Evolutionary conservation across 176 grass and related monocot species (phyloP), one percentile per base, ranked within the genome.

Genomic region (Eleusine coracana): DNA sequence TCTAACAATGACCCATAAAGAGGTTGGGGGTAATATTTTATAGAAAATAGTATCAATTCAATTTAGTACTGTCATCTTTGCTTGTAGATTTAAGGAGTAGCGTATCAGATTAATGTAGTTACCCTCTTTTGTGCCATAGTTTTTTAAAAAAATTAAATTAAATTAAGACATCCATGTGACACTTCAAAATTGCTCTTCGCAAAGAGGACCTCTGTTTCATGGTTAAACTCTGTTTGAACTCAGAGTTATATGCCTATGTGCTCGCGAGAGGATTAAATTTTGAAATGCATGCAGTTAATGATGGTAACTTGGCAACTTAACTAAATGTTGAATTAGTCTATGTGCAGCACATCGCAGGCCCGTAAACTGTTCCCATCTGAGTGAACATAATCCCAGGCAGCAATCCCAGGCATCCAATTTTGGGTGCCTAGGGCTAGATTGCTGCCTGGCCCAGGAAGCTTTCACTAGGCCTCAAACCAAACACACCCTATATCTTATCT

Each of bases 21-120:
- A 65, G 81, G 60, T 6, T 37, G 11, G 4, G 18, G 68, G 12
- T 52, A 34, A 40, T 51, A 75, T 78, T 77, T 82, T 65, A 28
- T 64, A n/a, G 7, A 75, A 63, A 73, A 40, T 25, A 21, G 12
- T 74, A 16, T 67, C 10, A 54, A 38, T 66, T 29, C 44, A 73
- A 49, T 21, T 13, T 20, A 72, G 45, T 77, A 54, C 40, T 29
- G 45, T 42, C 68, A n/a, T 89, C n/a, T 50, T 59, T 67, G 34
- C 62, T 82, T 52, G 3, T 41, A 59, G 63, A 51, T 74, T 74
- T 68, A 72, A 78, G 38, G 38, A 48, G 11, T 46, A 29, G 8
- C 20, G 71, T 77, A 50, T 70, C n/a, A 60, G n/a, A 77, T 44
- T 68, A 74, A 65, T 46, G 36, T 61, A 42, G 10, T 83, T 58